Evolutionary conservation across 164 flowering plant genomes (phyloP).

Genomic region (Umbilicus rupestris): DNA sequence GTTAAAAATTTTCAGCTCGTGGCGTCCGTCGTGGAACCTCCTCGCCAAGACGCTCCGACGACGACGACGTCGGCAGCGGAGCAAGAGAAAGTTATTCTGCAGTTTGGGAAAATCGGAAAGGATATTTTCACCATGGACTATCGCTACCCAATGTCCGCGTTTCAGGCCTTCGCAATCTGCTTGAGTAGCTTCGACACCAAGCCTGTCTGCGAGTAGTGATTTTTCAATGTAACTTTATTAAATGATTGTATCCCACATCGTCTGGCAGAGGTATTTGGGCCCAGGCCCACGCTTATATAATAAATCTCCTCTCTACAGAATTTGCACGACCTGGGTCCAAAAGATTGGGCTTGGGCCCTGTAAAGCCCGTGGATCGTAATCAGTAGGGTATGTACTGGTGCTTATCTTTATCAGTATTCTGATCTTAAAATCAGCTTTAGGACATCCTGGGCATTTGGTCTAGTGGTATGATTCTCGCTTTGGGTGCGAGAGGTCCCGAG

Average conservation of each 20-base stretch:
- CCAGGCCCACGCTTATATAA: no score
- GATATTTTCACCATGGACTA: conserved; percentile 93
- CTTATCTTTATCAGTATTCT: no score
- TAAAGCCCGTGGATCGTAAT: no score
- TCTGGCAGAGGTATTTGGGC: no score
- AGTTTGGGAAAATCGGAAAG: conserved; percentile 85
- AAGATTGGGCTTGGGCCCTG: no score
- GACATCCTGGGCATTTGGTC: conserved; percentile 75
- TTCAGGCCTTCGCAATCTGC: conserved; percentile 84
- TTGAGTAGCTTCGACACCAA: conserved; percentile 82
- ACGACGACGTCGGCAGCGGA: no score
- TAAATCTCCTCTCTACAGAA: no score
- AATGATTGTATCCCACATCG: no score
- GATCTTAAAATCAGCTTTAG: no score
- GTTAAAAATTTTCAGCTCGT: conserved; percentile 93
- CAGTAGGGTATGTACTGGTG: no score
- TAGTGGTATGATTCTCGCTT: conserved; percentile 99
- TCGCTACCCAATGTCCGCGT: conserved; percentile 73
- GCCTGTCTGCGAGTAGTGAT: conserved; percentile 82
- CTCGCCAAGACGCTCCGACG: conserved; percentile 34
- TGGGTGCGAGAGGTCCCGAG: conserved; percentile 98
- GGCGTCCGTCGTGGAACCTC: conserved; percentile 56
- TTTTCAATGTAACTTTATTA: no score
- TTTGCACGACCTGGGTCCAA: no score
- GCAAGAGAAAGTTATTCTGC: conserved; percentile 72